A percentile compares a stretch with the other conserved stretches of the same genome.
phyloP scores from a whole-genome alignment of 2,329 filamentous ascomycete genomes.

The Colletotrichum somersetense region DNA sequence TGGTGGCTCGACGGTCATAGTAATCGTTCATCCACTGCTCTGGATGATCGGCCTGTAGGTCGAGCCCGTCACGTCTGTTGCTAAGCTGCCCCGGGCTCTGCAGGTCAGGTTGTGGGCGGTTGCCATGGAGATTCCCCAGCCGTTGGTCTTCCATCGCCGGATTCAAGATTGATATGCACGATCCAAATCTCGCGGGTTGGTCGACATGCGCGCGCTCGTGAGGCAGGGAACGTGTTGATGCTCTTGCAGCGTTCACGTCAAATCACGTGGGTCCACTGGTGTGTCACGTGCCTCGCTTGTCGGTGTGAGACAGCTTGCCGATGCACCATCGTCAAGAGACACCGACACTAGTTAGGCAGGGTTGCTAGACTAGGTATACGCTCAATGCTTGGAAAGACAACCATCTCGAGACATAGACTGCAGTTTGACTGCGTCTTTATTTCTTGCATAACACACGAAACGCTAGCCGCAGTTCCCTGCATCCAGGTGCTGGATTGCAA shows the following conservation, averaged over 20 bases:
- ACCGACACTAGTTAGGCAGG: background rate
- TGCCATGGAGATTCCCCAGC: conserved; percentile 16
- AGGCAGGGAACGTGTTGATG: conserved; percentile 8
- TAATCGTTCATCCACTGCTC: conserved; percentile 38
- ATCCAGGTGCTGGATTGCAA: conserved; percentile 5
- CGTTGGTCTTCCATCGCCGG: conserved; percentile 27
- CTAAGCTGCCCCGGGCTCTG: conserved; percentile 26
- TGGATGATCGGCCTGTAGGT: conserved; percentile 12
- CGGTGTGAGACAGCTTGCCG: conserved; percentile 32
- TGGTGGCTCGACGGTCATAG: conserved; percentile 36
- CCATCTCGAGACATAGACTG: background rate
- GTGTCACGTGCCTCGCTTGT: conserved; percentile 39
- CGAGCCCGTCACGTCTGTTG: conserved; percentile 10
- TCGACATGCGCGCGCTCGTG: background rate
- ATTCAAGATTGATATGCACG: background rate
- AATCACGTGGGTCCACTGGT: conserved; percentile 14
- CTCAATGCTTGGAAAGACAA: no score
- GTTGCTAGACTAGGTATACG: background rate
- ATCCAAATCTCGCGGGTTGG: background rate
- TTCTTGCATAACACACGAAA: background rate
- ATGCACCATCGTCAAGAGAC: conserved; percentile 24
- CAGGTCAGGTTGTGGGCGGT: conserved; percentile 19
- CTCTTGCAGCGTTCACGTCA: conserved; percentile 13
- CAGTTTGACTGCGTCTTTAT: background rate
- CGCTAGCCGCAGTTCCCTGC: background rate